Base-by-base conservation (phyloP, 1,284 basidiomycete species). In the Fomitopsis palustris region DNA sequence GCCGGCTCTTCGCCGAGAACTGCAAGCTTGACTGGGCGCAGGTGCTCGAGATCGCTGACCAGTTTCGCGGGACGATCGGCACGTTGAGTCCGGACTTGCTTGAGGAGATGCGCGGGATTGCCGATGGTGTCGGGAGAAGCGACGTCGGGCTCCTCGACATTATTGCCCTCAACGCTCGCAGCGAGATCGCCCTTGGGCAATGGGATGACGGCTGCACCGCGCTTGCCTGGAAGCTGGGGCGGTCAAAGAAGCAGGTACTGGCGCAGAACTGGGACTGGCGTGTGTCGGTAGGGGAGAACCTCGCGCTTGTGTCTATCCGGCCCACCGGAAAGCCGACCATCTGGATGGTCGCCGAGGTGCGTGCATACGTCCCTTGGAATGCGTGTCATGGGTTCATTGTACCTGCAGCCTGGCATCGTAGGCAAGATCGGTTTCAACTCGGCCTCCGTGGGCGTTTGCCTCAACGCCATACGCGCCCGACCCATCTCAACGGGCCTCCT, bases 231-330 rank as follows among this genome's bases (percentile, higher is more conserved):
- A 65, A 62, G 23, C 56, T 74, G n/a, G 60, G 64, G 33, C 47
- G 37, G 0, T 57, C 64, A 12, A 59, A 54, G 3, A 69, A 65
- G 54, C 70, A 70, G 61, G 64, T 73, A 53, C 64, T 75, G n/a
- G 73, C 70, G 10, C 74, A 76, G 65, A 75, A 75, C 63, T 76
- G 75, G 75, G 75, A 76, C 60, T 76, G 75, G 74, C 66, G 70
- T n/a, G 65, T 65, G 54, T 55, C 62, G 8, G 70, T 74, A 29
- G 67, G 69, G 19, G 66, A 72, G 59, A 74, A 74, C 57, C 69
- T 76, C 53, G 73, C 70, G 5, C 59, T 75, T 45, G 67, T 66
- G 7, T 67, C 72, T 19, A 72, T 75, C 53, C 57, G 59, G 23
- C 61, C 66, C 53, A 53, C 53, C 14, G 69, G 67, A 4, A 74